phyloP scores from a whole-genome alignment of 352 stramenopile species.

The Phytopythium montanum region DNA sequence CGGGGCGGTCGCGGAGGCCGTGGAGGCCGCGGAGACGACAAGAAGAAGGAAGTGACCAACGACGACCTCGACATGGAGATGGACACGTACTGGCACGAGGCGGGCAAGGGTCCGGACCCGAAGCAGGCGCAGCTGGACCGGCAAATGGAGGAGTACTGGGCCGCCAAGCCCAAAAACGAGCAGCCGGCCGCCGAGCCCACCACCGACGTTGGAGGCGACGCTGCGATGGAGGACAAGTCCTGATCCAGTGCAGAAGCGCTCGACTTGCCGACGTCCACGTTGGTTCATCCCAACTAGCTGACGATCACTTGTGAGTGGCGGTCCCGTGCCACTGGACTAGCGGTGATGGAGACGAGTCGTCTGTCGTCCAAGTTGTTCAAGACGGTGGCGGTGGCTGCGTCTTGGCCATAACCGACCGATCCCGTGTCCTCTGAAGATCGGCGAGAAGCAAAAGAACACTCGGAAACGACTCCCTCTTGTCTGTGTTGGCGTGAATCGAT shows the following conservation, averaged over 20 bases:
- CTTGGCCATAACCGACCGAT: not conserved
- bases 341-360: not conserved
- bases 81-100: constrained; percentile 87
- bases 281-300: not conserved
- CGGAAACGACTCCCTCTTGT: constrained; percentile 9
- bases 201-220: constrained; percentile 15
- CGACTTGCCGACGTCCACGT: not conserved
- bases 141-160: constrained; percentile 90
- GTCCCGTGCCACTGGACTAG: not conserved
- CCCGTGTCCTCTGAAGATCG: not conserved
- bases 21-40: constrained; percentile 22
- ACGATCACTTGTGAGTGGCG: not conserved
- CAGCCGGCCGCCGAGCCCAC: constrained; percentile 16
- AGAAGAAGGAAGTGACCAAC: constrained; percentile 49
- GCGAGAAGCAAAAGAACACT: constrained; percentile 6
- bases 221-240: constrained; percentile 22
- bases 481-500: constrained; percentile 9
- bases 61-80: constrained; percentile 88
- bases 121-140: constrained; percentile 75
- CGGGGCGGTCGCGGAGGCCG: constrained; percentile 17
- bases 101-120: constrained; percentile 85
- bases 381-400: not conserved
- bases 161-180: constrained; percentile 59
- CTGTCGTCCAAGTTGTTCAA: not conserved
- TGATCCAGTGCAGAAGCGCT: not conserved